These are phyloP conservation scores for Wickerhamia fluorescens DNA, from an alignment of 805 yeast genomes.

Conservation along the genomic window DNA sequence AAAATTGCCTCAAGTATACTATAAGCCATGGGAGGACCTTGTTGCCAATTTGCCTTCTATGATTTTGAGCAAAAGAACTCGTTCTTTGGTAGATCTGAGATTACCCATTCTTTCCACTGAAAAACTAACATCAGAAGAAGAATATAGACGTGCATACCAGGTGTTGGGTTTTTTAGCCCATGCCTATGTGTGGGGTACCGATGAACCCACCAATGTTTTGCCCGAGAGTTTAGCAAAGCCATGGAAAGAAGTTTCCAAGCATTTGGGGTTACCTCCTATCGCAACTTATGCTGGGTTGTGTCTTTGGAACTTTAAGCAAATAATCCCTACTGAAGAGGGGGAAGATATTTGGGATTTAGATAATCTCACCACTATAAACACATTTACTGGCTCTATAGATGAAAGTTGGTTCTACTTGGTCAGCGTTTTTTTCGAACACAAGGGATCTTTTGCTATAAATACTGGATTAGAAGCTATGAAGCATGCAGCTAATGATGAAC, in stretches of 20 bases:
- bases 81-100: constrained; percentile 55
- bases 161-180: constrained; percentile 75
- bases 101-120: constrained; percentile 52
- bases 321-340: constrained; percentile 36
- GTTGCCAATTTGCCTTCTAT: constrained; percentile 66
- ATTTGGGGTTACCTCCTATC: constrained; percentile 72
- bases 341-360: constrained; percentile 47
- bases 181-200: constrained; percentile 85
- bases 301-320: constrained; percentile 77
- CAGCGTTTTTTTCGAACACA: constrained; percentile 77
- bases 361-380: constrained; percentile 68
- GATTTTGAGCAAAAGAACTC: constrained; percentile 54
- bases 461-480: constrained; percentile 63
- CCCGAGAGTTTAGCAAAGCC: constrained; percentile 72
- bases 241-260: constrained; percentile 48
- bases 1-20: constrained; percentile 54
- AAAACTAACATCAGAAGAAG: constrained; percentile 36
- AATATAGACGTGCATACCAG: constrained; percentile 75
- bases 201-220: constrained; percentile 50
- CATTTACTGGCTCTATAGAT: constrained; percentile 86
- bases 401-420: constrained; percentile 93
- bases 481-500: constrained; percentile 43
- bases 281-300: constrained; percentile 85
- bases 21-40: constrained; percentile 70
- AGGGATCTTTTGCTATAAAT: constrained; percentile 65